Percentiles rank a stretch among this genome's conserved stretches.
phyloP scores from a whole-genome alignment of 2,329 filamentous ascomycete genomes.

The Drechslerella coelobrocha region DNA sequence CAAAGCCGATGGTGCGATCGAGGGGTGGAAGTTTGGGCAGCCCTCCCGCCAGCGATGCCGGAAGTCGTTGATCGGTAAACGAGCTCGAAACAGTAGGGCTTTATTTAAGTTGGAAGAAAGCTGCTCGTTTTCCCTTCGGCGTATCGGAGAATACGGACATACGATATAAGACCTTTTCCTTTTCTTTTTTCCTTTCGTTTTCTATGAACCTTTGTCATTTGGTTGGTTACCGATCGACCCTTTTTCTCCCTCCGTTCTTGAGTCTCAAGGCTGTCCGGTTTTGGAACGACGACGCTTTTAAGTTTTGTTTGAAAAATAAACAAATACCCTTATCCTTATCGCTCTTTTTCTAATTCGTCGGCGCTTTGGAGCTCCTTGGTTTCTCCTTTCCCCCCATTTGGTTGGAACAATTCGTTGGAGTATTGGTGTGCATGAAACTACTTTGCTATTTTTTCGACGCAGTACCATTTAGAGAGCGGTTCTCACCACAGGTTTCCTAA shows the following conservation, averaged over 20 bases:
- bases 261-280: not conserved
- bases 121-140: too few species aligned
- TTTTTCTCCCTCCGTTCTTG: conserved; percentile 10
- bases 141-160: too few species aligned
- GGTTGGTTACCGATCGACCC: not conserved
- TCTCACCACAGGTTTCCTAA: conserved; percentile 1
- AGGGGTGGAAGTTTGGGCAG: conserved; percentile 42
- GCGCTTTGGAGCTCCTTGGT: conserved; percentile 24
- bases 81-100: not conserved
- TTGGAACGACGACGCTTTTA: conserved; percentile 14
- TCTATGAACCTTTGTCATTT: not conserved
- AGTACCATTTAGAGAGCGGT: not conserved
- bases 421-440: conserved; percentile 19
- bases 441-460: conserved; percentile 4
- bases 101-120: too few species aligned
- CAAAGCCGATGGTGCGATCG: conserved; percentile 46
- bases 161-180: not conserved
- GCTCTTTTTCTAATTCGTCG: conserved; percentile 11
- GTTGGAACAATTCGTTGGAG: conserved; percentile 9
- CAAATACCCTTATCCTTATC: conserved; percentile 34
- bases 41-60: conserved; percentile 38
- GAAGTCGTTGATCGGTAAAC: conserved; percentile 22
- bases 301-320: conserved; percentile 6
- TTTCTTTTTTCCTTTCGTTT: not conserved
- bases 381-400: conserved; percentile 6